Percentiles rank a stretch among this genome's conserved stretches.
Conservation (phyloP, 805 yeast species). For the Wickerhamomyces queroliae region DNA sequence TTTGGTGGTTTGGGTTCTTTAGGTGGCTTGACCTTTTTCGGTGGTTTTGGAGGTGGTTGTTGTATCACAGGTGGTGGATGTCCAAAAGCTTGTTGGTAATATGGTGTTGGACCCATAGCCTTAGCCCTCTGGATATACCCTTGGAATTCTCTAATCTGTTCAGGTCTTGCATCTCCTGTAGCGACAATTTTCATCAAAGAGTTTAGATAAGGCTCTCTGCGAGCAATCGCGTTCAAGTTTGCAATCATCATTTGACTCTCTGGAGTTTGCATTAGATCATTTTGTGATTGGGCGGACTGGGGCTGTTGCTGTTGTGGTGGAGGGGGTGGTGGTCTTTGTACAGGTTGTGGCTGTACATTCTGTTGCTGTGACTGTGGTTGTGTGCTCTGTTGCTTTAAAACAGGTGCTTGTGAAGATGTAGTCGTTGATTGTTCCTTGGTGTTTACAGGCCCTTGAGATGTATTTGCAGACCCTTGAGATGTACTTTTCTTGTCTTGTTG, state of each 20-base stretch:
- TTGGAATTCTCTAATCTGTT: conserved; percentile 74
- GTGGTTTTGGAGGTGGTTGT: conserved; percentile 3
- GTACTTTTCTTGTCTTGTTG: too few species aligned
- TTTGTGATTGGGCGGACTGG: conserved; percentile 22
- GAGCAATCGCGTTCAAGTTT: conserved; percentile 78
- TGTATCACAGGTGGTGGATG: conserved; percentile 7
- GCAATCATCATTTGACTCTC: conserved; percentile 80
- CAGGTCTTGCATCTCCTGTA: conserved; percentile 65
- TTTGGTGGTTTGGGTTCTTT: conserved; percentile 19
- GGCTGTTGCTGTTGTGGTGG: conserved; percentile 11
- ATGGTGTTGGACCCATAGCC: conserved; percentile 55
- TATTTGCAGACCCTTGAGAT: too few species aligned
- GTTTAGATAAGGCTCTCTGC: conserved; percentile 60
- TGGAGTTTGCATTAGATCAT: conserved; percentile 43
- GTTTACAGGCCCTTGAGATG: too few species aligned
- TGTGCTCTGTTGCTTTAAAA: neutral
- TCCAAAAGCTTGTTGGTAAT: conserved; percentile 26
- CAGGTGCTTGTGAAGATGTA: neutral
- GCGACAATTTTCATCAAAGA: conserved; percentile 83
- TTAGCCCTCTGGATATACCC: conserved; percentile 74
- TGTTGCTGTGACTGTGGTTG: neutral
- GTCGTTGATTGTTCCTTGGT: too few species aligned
- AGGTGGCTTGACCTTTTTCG: conserved; percentile 2
- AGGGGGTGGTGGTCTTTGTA: conserved; percentile 2
- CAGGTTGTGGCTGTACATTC: neutral